These are phyloP conservation scores for Salix suchowensis DNA, from an alignment of 345 rosid genomes.

Conservation along the genomic window DNA sequence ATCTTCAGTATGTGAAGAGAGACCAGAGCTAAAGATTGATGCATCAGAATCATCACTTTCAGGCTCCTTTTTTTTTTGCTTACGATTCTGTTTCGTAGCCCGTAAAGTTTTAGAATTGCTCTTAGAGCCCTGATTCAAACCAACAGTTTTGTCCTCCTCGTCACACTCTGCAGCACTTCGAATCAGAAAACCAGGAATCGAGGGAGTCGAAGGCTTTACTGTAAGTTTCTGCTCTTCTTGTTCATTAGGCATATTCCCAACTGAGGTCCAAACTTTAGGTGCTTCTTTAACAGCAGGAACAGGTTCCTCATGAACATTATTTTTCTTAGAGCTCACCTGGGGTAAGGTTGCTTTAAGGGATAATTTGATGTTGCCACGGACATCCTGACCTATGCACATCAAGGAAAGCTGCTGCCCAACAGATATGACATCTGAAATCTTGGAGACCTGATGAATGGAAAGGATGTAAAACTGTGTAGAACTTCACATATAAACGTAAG, in stretches of 20 bases:
- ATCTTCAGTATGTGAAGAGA: conserved; percentile 1
- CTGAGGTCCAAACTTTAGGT: conserved; percentile 42
- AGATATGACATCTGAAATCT: conserved; percentile 69
- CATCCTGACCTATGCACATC: conserved; percentile 90
- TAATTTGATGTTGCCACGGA: conserved; percentile 88
- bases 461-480: neutral
- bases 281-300: conserved; percentile 31
- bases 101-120: conserved; percentile 25
- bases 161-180: conserved; percentile 88
- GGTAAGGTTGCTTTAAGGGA: conserved; percentile 67
- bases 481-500: neutral
- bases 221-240: conserved; percentile 36
- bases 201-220: conserved; percentile 25
- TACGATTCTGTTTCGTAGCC: conserved; percentile 17
- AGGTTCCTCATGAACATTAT: conserved; percentile 28
- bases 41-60: conserved; percentile 19
- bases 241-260: conserved; percentile 29
- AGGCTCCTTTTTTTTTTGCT: conserved; percentile 18
- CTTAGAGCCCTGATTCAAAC: conserved; percentile 28
- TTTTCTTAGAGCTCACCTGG: conserved; percentile 22
- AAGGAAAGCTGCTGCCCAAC: conserved; percentile 71
- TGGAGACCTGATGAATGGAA: conserved; percentile 56
- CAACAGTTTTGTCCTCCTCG: conserved; percentile 54
- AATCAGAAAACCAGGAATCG: conserved; percentile 56
- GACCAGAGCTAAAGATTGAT: conserved; percentile 9